phyloP scores from a whole-genome alignment of 208 protist genomes.

The Naegleria lovaniensis region DNA sequence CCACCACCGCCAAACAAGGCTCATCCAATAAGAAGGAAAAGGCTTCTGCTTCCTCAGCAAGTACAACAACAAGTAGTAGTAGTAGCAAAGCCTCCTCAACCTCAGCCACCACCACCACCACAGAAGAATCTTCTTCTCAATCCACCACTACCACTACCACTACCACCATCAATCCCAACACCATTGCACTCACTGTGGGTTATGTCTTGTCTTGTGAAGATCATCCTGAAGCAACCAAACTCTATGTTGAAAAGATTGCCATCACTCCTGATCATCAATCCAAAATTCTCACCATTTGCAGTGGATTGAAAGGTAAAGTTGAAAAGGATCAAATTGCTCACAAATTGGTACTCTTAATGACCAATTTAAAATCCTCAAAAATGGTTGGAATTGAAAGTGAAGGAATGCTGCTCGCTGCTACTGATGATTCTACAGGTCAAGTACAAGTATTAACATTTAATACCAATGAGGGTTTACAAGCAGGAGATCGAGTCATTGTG shows the following conservation, averaged over 20 bases:
- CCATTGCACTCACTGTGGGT: background rate
- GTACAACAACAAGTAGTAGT: background rate
- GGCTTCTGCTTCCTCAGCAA: background rate
- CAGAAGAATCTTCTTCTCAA: background rate
- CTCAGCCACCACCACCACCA: background rate
- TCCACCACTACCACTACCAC: background rate
- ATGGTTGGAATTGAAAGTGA: constrained; percentile 5
- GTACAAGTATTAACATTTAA: background rate
- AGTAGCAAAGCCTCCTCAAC: too few relatives aligned
- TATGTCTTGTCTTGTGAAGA: constrained; percentile 5
- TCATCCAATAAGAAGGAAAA: background rate
- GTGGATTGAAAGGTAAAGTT: constrained; percentile 14
- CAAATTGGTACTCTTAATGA: background rate
- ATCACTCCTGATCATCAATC: background rate
- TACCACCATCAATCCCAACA: background rate
- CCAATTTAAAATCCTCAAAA: background rate
- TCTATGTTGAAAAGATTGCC: constrained; percentile 15
- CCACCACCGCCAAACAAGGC: too few relatives aligned
- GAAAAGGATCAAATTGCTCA: background rate
- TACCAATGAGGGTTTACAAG: background rate
- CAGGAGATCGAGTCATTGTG: background rate
- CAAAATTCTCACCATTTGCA: background rate
- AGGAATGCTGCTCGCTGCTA: background rate
- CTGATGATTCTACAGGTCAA: background rate
- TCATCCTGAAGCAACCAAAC: background rate